phyloP scores from a whole-genome alignment of 148 eudicot species.

The Dysphania ambrosioides region DNA sequence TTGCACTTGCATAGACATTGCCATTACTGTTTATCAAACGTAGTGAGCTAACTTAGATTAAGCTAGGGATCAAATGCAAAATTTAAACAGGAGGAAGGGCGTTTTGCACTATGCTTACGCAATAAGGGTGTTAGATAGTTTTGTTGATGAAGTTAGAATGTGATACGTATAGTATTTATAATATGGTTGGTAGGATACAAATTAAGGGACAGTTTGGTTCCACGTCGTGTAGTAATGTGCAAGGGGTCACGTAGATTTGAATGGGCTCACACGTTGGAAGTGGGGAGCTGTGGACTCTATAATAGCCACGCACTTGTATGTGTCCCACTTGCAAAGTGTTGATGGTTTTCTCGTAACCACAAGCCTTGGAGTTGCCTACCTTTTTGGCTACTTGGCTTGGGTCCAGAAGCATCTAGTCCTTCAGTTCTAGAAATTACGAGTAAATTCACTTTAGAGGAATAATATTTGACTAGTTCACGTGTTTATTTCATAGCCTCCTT shows the following conservation, averaged over 20 bases:
- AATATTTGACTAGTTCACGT: too few relatives aligned
- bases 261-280: slow-evolving; percentile 11
- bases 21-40: background rate
- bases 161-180: slow-evolving; percentile 16
- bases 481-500: too few relatives aligned
- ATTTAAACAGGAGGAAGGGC: background rate
- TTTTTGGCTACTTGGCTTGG: background rate
- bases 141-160: background rate
- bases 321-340: background rate
- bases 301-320: slow-evolving; percentile 8
- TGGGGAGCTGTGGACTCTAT: slow-evolving; percentile 9
- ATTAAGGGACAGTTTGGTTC: slow-evolving; percentile 15
- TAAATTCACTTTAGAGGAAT: too few relatives aligned
- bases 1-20: slow-evolving; percentile 35
- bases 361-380: background rate
- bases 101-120: background rate
- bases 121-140: background rate
- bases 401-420: background rate
- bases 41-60: background rate
- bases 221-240: slow-evolving; percentile 17
- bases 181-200: background rate
- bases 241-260: slow-evolving; percentile 12
- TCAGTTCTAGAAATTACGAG: too few relatives aligned
- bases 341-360: background rate
- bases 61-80: background rate